Conservation (phyloP, 768 basidiomycete species). For the Symmetrospora coprosmae region DNA sequence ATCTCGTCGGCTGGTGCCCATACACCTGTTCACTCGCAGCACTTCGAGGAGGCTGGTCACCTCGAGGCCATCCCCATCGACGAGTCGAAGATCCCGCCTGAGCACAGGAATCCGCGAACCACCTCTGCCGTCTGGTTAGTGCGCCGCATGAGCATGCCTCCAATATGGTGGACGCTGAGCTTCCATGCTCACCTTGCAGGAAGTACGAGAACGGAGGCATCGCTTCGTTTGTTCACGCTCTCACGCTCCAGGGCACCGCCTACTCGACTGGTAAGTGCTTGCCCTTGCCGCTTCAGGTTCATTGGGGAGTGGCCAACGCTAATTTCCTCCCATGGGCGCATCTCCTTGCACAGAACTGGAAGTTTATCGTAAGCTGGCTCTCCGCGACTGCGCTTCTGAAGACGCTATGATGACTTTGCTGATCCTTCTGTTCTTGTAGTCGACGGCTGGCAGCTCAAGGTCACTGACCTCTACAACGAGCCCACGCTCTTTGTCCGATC, state of each 20-base stretch:
- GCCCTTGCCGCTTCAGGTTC: too few species aligned
- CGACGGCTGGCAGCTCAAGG: conserved; percentile 58
- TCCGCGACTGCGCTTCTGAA: too few species aligned
- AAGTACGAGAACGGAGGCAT: conserved; percentile 94
- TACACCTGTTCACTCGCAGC: conserved; percentile 35
- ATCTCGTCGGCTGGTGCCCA: neutral
- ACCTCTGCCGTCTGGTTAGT: conserved; percentile 70
- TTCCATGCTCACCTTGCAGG: conserved; percentile 7
- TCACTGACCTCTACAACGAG: conserved; percentile 74
- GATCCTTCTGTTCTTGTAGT: too few species aligned
- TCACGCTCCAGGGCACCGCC: conserved; percentile 65
- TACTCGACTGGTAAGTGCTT: conserved; percentile 29
- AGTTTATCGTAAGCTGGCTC: conserved; percentile 1
- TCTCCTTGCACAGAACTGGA: conserved; percentile 30
- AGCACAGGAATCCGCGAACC: conserved; percentile 84
- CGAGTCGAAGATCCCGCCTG: conserved; percentile 56
- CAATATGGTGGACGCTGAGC: neutral
- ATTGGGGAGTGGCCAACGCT: too few species aligned
- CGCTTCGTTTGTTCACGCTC: conserved; percentile 76
- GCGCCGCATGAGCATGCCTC: neutral
- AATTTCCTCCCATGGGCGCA: neutral
- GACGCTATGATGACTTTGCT: too few species aligned
- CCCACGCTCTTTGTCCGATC: conserved; percentile 69
- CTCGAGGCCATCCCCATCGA: conserved; percentile 70
- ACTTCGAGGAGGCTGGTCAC: conserved; percentile 72